Conservation (phyloP, 176 grass and related monocot genomes). For the Areca catechu region DNA sequence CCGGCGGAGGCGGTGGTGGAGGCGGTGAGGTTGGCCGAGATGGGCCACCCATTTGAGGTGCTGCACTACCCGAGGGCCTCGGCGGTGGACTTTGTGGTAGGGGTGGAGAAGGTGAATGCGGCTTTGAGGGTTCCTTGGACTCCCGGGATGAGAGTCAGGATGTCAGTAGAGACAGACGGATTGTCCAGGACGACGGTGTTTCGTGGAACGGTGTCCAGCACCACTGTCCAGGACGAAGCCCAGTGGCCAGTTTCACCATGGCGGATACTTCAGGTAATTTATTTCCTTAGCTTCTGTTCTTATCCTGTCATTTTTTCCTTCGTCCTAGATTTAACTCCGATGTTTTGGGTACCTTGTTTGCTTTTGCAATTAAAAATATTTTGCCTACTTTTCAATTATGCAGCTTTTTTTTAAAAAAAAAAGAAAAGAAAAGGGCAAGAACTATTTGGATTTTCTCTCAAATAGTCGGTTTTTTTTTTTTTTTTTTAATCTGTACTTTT, state of each 20-base stretch:
- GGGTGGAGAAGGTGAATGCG: conserved; percentile 31
- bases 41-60: conserved; percentile 35
- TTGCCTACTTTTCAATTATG: too few relatives aligned
- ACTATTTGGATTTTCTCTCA: too few relatives aligned
- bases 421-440: too few relatives aligned
- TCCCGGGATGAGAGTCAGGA: conserved; percentile 30
- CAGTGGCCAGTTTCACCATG: conserved; percentile 26
- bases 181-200: conserved; percentile 22
- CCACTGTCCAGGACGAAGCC: not conserved
- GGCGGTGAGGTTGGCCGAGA: conserved; percentile 25
- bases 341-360: too few relatives aligned
- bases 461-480: too few relatives aligned
- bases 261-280: conserved; percentile 47
- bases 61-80: conserved; percentile 39
- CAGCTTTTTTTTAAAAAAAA: too few relatives aligned
- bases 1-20: conserved; percentile 33
- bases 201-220: conserved; percentile 26
- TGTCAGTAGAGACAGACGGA: conserved; percentile 38
- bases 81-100: conserved; percentile 50
- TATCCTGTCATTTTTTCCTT: not conserved
- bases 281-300: not conserved
- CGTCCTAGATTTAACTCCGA: too few relatives aligned
- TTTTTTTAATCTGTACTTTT: too few relatives aligned
- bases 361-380: too few relatives aligned
- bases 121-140: conserved; percentile 15